Conservation (phyloP, 306 rosid genomes). For the apple (Malus domestica) region DNA sequence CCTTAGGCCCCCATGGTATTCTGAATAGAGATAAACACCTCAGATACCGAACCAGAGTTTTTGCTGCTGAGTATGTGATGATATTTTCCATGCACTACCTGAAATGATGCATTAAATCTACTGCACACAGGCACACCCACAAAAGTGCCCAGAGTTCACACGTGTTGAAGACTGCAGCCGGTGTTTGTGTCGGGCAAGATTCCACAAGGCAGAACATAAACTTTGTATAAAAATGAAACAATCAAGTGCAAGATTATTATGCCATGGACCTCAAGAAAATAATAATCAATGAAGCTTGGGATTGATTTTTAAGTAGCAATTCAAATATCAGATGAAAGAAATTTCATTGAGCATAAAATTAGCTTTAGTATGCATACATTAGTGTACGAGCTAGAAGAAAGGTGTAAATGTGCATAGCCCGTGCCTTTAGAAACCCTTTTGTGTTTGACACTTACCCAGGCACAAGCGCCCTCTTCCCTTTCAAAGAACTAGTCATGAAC, state of each 20-base stretch:
- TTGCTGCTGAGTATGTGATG: constrained; percentile 93
- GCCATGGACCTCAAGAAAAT: background rate
- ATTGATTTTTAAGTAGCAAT: background rate
- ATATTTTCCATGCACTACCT: background rate
- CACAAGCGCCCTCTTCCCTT: background rate
- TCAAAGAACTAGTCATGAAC: background rate
- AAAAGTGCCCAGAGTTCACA: background rate
- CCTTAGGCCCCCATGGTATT: constrained; percentile 32
- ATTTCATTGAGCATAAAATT: background rate
- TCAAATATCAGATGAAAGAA: background rate
- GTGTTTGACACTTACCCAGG: background rate
- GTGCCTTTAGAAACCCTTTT: background rate
- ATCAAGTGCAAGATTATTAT: background rate
- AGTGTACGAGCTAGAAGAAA: background rate
- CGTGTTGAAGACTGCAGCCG: background rate
- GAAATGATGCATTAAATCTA: background rate
- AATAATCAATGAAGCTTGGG: background rate
- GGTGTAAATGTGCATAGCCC: background rate
- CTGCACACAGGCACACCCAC: background rate
- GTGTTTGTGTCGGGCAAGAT: background rate
- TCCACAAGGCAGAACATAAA: background rate
- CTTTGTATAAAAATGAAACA: background rate
- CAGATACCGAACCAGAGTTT: constrained; percentile 90
- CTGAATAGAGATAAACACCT: constrained; percentile 79
- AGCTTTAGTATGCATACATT: background rate